Percentiles rank a stretch among this genome's conserved stretches.
Conservation (phyloP, 768 basidiomycete species). For the Termitomyces sp. region DNA sequence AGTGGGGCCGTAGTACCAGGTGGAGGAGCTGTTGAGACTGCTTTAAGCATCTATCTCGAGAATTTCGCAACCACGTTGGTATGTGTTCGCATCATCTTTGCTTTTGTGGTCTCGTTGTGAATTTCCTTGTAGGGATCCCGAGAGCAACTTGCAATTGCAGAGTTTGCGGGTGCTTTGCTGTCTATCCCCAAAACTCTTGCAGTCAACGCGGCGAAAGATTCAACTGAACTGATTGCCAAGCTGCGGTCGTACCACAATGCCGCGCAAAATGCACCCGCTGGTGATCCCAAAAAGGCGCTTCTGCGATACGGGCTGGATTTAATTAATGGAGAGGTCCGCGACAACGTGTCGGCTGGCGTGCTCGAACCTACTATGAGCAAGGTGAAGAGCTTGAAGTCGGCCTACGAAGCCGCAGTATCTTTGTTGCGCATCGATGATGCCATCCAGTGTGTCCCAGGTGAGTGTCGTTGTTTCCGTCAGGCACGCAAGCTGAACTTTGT, state of each 20-base stretch:
- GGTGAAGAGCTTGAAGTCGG: conserved; percentile 94
- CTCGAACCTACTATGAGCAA: conserved; percentile 97
- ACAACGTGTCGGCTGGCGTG: conserved; percentile 91
- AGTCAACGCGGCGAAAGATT: conserved; percentile 98
- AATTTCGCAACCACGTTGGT: conserved; percentile 98
- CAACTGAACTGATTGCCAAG: conserved; percentile 95
- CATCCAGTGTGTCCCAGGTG: conserved; percentile 86
- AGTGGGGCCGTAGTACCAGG: conserved; percentile 95
- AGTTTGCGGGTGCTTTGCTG: conserved; percentile 89
- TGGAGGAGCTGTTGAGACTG: conserved; percentile 96
- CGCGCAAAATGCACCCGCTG: conserved; percentile 85
- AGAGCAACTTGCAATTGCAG: conserved; percentile 98
- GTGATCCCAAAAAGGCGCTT: conserved; percentile 88
- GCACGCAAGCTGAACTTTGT: conserved; percentile 8
- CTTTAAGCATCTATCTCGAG: conserved; percentile 94
- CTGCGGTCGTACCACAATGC: conserved; percentile 95
- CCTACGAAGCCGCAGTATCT: conserved; percentile 94
- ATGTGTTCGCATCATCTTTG: conserved; percentile 24
- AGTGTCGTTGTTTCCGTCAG: conserved; percentile 21
- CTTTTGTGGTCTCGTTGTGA: conserved; percentile 7
- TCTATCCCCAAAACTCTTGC: conserved; percentile 96
- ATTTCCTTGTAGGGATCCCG: conserved; percentile 72
- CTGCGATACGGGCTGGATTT: conserved; percentile 94
- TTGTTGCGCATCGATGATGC: conserved; percentile 93
- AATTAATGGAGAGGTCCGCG: conserved; percentile 89